A percentile compares a stretch with the other conserved stretches of the same genome.
Evolutionary conservation across 2,329 filamentous ascomycete genomes (phyloP).

Genomic region (Pyrenophora tritici-repentis): DNA sequence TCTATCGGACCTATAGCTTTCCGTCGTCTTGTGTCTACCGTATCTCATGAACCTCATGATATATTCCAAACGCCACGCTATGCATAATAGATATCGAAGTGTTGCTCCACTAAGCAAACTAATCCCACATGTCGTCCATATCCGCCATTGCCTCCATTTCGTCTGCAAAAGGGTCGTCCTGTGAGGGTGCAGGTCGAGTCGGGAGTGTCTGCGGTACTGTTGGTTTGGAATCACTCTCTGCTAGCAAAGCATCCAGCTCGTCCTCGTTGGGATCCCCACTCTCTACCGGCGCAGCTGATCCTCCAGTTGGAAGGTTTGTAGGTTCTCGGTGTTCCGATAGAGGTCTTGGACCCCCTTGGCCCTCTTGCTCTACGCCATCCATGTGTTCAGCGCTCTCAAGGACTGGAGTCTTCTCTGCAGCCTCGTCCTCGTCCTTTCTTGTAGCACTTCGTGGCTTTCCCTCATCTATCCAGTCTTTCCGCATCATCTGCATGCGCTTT

Average conservation of each 20-base stretch:
- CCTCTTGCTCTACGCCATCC: constrained; percentile 14
- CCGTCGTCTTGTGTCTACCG: neutral
- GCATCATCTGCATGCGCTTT: constrained; percentile 73
- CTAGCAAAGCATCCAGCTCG: constrained; percentile 61
- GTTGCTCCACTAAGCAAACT: constrained; percentile 5
- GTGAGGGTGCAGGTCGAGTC: constrained; percentile 11
- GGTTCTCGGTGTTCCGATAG: neutral
- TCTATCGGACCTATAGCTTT: neutral
- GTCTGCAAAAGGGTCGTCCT: constrained; percentile 46
- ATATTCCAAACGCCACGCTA: constrained; percentile 32
- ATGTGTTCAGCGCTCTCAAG: constrained; percentile 14
- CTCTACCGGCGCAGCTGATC: constrained; percentile 12
- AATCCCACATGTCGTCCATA: constrained; percentile 45
- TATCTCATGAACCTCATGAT: neutral
- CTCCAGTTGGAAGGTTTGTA: constrained; percentile 17
- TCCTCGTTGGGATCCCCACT: constrained; percentile 54
- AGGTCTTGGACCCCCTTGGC: constrained; percentile 1
- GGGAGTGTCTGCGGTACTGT: constrained; percentile 14
- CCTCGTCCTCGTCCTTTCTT: constrained; percentile 37
- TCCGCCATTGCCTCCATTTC: constrained; percentile 49
- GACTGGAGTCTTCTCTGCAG: neutral
- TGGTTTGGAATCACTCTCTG: constrained; percentile 47
- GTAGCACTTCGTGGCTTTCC: constrained; percentile 58
- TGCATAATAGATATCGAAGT: constrained; percentile 14
- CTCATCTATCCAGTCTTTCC: constrained; percentile 84